phyloP scores from a whole-genome alignment of 768 basidiomycete species.

The Auricularia cornea region DNA sequence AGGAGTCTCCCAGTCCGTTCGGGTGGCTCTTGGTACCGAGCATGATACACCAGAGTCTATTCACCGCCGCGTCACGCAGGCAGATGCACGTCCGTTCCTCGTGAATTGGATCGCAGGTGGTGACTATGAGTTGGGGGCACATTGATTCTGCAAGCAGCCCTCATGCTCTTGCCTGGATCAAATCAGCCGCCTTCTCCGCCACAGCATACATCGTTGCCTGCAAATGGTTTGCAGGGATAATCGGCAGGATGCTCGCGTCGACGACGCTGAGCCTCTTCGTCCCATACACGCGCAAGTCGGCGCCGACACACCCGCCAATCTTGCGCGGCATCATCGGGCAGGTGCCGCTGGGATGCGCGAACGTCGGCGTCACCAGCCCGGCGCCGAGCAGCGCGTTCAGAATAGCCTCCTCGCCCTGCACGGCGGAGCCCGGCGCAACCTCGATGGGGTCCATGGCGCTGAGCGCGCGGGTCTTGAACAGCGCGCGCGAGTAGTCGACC shows the following conservation, averaged over 20 bases:
- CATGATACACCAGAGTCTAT: too few relatives aligned
- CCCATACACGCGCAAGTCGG: constrained; percentile 3
- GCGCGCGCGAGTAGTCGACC: background rate
- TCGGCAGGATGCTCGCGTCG: constrained; percentile 9
- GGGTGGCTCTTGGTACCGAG: too few relatives aligned
- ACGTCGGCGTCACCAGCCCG: constrained; percentile 3
- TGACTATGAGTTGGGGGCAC: too few relatives aligned
- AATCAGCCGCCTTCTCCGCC: constrained; percentile 18
- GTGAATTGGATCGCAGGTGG: too few relatives aligned
- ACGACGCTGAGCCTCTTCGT: background rate
- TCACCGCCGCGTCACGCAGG: too few relatives aligned
- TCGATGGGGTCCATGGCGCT: background rate
- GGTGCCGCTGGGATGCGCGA: background rate
- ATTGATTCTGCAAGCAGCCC: too few relatives aligned
- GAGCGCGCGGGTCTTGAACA: background rate
- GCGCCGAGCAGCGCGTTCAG: constrained; percentile 11
- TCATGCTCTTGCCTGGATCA: constrained; percentile 11
- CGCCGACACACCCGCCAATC: background rate
- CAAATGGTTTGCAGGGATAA: constrained; percentile 13
- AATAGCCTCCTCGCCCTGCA: constrained; percentile 11
- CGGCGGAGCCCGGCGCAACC: background rate
- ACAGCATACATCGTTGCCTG: constrained; percentile 14
- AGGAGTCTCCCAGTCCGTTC: too few relatives aligned
- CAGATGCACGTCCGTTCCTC: too few relatives aligned
- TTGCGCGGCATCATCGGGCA: background rate